Conservation (phyloP, 331 rosid species). For the Ulmus americana region DNA sequence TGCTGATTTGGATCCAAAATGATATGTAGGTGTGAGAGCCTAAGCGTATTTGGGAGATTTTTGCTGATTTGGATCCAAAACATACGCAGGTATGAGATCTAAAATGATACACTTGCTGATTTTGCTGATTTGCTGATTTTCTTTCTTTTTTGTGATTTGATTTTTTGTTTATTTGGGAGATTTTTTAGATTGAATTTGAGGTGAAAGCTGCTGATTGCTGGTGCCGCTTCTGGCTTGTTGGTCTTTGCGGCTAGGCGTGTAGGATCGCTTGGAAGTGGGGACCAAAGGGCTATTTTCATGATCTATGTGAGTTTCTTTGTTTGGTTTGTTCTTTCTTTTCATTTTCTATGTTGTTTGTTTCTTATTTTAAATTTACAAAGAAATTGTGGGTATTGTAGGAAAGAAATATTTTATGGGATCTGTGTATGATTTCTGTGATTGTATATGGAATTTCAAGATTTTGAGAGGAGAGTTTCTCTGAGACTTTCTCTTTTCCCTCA, state of each 20-base stretch:
- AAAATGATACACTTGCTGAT: no score
- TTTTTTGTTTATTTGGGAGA: no score
- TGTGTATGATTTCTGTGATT: neutral
- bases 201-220: slow-evolving; percentile 10
- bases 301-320: neutral
- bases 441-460: neutral
- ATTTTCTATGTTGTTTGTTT: neutral
- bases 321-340: slow-evolving; percentile 13
- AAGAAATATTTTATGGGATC: neutral
- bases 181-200: neutral
- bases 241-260: slow-evolving; percentile 8
- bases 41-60: no score
- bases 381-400: no score
- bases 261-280: neutral
- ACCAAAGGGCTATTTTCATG: neutral
- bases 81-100: no score
- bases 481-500: no score
- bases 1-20: slow-evolving; percentile 39
- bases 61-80: no score
- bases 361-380: neutral
- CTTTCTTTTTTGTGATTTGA: neutral
- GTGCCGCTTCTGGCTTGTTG: slow-evolving; percentile 13
- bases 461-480: no score
- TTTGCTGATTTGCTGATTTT: no score
- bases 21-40: no score